phyloP scores from a whole-genome alignment of 208 protist genomes.

The Trypanosoma cruzi region DNA sequence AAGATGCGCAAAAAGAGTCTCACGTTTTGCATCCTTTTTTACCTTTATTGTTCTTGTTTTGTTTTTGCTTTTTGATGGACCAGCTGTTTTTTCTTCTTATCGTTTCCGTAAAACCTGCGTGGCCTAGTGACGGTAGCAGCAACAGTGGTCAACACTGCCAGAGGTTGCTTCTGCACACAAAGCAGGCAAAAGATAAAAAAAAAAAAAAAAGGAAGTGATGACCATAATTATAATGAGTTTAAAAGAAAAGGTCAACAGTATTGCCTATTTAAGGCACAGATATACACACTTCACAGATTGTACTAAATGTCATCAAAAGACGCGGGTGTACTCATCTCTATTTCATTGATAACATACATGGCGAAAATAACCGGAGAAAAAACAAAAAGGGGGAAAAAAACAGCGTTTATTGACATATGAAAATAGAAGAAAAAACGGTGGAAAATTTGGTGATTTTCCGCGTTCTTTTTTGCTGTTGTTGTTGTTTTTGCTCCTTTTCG shows the following conservation, averaged over 20 bases:
- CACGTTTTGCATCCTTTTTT: constrained; percentile 4
- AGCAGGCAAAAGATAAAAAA: background rate
- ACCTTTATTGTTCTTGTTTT: background rate
- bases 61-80: constrained; percentile 2
- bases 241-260: constrained; percentile 13
- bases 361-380: background rate
- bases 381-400: background rate
- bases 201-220: background rate
- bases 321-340: background rate
- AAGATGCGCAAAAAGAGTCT: constrained; percentile 3
- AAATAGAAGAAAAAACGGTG: background rate
- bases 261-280: constrained; percentile 2
- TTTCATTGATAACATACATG: background rate
- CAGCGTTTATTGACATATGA: background rate
- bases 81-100: background rate
- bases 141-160: background rate
- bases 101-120: background rate
- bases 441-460: background rate
- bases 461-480: background rate
- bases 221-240: constrained; percentile 1
- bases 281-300: background rate
- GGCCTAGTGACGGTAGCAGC: background rate
- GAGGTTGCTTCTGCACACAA: background rate
- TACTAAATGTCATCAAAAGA: background rate
- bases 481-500: too few species aligned